Evolutionary conservation across 331 rosid species (phyloP).

Genomic region (Telfairia occidentalis): DNA sequence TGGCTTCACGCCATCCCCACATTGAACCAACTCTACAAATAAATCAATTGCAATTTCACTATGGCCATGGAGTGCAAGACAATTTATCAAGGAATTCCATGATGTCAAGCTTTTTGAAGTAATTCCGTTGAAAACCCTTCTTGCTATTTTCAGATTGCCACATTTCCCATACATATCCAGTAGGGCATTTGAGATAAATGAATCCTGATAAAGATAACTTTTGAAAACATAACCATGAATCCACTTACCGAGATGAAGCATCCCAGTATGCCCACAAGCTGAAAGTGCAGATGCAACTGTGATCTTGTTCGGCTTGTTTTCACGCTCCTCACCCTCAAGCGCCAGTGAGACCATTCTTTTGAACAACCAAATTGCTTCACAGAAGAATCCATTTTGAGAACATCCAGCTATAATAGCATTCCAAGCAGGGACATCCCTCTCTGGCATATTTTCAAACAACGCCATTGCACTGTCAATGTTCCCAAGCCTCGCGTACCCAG

Average conservation of each 20-base stretch:
- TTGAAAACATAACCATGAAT: slow-evolving; percentile 55
- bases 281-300: slow-evolving; percentile 59
- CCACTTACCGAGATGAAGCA: slow-evolving; percentile 72
- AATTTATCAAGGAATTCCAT: slow-evolving; percentile 75
- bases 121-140: slow-evolving; percentile 42
- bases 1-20: slow-evolving; percentile 26
- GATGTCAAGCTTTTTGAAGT: slow-evolving; percentile 33
- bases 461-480: slow-evolving; percentile 35
- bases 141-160: slow-evolving; percentile 45
- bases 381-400: slow-evolving; percentile 59
- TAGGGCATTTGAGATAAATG: slow-evolving; percentile 47
- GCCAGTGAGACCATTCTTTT: slow-evolving; percentile 33
- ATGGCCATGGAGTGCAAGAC: slow-evolving; percentile 57
- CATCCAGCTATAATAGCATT: slow-evolving; percentile 68
- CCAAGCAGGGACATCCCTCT: slow-evolving; percentile 67
- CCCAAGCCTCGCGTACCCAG: slow-evolving; percentile 49
- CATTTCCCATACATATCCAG: slow-evolving; percentile 87
- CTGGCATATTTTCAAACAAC: slow-evolving; percentile 51
- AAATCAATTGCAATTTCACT: slow-evolving; percentile 35
- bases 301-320: slow-evolving; percentile 44
- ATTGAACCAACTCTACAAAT: slow-evolving; percentile 43
- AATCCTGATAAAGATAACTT: slow-evolving; percentile 28
- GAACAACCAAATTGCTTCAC: slow-evolving; percentile 47
- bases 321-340: slow-evolving; percentile 12
- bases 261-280: slow-evolving; percentile 62